Conservation (phyloP, 1,284 basidiomycete genomes). For the Papiliotrema nemorosa region DNA sequence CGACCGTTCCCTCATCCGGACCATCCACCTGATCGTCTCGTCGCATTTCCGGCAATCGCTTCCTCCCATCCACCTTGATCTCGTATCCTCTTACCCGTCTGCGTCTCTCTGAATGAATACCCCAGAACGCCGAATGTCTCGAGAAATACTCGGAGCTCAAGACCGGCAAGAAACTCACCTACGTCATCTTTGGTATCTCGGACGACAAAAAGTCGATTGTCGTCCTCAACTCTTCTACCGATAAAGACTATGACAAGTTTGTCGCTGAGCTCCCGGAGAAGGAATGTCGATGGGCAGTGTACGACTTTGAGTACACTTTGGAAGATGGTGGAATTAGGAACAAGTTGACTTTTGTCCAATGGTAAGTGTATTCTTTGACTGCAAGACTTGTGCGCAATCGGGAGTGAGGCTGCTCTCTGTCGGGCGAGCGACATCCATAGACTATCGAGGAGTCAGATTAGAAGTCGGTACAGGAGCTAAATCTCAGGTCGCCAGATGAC, state of each 20-base stretch:
- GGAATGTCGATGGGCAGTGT: constrained; percentile 85
- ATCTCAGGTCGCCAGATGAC: constrained; percentile 75
- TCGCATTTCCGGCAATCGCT: not conserved
- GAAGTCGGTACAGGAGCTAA: too few species aligned
- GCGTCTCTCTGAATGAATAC: not conserved
- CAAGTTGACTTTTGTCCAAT: constrained; percentile 84
- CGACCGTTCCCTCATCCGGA: not conserved
- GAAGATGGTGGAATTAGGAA: constrained; percentile 78
- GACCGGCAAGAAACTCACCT: constrained; percentile 76
- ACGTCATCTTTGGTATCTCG: constrained; percentile 78
- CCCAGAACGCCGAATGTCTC: constrained; percentile 56
- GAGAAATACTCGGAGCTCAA: constrained; percentile 71
- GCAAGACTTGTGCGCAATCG: not conserved
- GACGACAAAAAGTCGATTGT: constrained; percentile 67
- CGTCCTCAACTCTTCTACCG: constrained; percentile 60
- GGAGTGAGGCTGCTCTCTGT: not conserved
- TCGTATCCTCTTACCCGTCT: not conserved
- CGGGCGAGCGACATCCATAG: too few species aligned
- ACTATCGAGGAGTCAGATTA: too few species aligned
- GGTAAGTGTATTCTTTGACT: constrained; percentile 52
- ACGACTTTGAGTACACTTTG: constrained; percentile 84
- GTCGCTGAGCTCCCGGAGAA: constrained; percentile 67
- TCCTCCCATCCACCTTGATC: not conserved
- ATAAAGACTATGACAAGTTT: constrained; percentile 71
- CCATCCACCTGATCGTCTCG: not conserved